A percentile compares a stretch with the other conserved stretches of the same genome.
Evolutionary conservation across 441 rosid genomes (phyloP).

Genomic region (California macrophylla): DNA sequence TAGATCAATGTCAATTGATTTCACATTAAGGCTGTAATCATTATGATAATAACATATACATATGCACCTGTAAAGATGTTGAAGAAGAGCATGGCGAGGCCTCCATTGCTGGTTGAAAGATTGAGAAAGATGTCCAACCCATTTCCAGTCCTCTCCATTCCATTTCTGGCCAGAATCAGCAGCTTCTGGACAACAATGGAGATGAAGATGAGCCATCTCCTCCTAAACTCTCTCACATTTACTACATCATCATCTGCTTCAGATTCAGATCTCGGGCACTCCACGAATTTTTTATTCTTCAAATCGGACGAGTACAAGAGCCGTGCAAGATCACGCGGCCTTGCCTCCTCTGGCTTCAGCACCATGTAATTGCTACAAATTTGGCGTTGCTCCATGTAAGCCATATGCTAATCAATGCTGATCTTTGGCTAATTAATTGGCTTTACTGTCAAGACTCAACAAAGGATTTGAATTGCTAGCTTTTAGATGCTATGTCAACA

Average conservation of each 20-base stretch:
- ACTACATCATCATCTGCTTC: neutral
- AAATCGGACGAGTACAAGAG: neutral
- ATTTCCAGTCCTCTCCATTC: neutral
- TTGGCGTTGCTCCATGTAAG: neutral
- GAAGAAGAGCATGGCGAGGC: neutral
- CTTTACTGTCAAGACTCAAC: neutral
- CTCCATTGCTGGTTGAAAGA: neutral
- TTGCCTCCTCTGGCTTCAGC: neutral
- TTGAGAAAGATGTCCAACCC: neutral
- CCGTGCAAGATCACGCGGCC: neutral
- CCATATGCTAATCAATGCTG: neutral
- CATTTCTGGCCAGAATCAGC: neutral
- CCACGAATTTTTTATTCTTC: neutral
- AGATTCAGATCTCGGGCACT: neutral
- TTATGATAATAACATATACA: neutral
- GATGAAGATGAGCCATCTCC: neutral
- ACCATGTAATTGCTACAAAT: neutral
- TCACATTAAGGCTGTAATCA: too few relatives aligned
- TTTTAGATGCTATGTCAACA: too few relatives aligned
- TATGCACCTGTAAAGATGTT: neutral
- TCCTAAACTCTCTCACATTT: neutral
- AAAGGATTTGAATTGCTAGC: too few relatives aligned
- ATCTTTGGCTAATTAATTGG: neutral
- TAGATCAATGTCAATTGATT: too few relatives aligned
- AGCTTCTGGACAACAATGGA: neutral